phyloP scores from a whole-genome alignment of 2,329 filamentous ascomycete genomes.

The Plenodomus biglobosus region DNA sequence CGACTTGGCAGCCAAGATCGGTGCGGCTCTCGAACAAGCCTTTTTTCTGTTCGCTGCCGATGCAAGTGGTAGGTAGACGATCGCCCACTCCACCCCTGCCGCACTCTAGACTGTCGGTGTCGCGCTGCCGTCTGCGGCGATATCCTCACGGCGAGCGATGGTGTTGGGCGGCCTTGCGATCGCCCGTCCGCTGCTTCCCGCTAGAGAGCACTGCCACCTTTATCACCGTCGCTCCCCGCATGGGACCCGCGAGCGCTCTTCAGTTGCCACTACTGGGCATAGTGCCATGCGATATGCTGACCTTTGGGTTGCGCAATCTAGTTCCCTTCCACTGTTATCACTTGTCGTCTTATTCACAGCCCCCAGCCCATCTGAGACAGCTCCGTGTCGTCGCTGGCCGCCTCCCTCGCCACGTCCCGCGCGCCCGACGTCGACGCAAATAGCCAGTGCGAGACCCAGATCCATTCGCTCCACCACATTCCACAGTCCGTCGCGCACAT shows the following conservation, averaged over 20 bases:
- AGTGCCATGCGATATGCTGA: conserved; percentile 37
- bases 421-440: conserved; percentile 19
- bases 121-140: conserved; percentile 7
- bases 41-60: conserved; percentile 16
- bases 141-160: conserved; percentile 2
- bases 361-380: conserved; percentile 34
- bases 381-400: conserved; percentile 26
- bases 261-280: conserved; percentile 24
- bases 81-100: conserved; percentile 8
- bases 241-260: conserved; percentile 18
- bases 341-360: conserved; percentile 16
- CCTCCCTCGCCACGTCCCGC: conserved; percentile 5
- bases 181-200: conserved; percentile 14
- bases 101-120: conserved; percentile 1
- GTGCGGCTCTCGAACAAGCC: conserved; percentile 27
- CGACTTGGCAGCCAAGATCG: conserved; percentile 33
- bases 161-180: conserved; percentile 13
- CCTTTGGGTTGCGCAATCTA: conserved; percentile 25
- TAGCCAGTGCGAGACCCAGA: conserved; percentile 10
- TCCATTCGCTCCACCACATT: conserved; percentile 9
- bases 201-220: conserved; percentile 27
- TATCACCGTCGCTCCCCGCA: conserved; percentile 26
- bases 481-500: conserved; percentile 1
- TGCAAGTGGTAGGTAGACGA: conserved; percentile 31
- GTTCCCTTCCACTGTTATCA: conserved; percentile 14